Evolutionary conservation across 345 rosid species (phyloP), one percentile per base, ranked within the genome.

Genomic region (Pelargonium nanum): DNA sequence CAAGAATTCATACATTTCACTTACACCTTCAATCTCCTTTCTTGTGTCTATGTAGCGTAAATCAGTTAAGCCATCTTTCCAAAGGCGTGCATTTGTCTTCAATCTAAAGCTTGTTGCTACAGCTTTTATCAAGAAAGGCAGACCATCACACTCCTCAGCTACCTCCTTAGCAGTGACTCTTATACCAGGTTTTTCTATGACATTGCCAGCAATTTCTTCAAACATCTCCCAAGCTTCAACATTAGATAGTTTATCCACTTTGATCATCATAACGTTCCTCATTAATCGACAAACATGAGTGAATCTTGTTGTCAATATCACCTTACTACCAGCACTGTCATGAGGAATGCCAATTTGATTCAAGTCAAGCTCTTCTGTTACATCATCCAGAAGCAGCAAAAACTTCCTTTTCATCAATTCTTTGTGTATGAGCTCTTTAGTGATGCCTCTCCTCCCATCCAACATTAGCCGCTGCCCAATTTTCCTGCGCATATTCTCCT

Each of bases 331-430:
- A 10, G 1, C 50, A 0, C 21, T 40, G 50, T 50, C 48, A n/a
- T 45, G 8, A 8, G 55, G 61, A 40, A 65, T 20, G 22, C 68
- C 68, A 6, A 65, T 20, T 15, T 12, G 15, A n/a, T 25, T 44
- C 8, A 65, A 30, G 51, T 65, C 56, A 7, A 65, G 22, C 21
- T 12, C 0, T 12, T 17, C 20, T 24, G 4, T n/a, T 12, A 57
- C 62, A 12, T 65, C 56, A 57, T 65, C 68, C 20, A 65, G 56
- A 19, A 65, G 61, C 25, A 57, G 68, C 62, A 65, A 24, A 22
- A 10, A 48, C 16, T 8, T 65, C 17, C 25, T 15, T 17, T 25
- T 22, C 22, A 25, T 24, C 15, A 65, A 24, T 26, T 6, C 56
- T 20, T 57, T 30, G 19, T 48, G 25, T 45, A 65, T 60, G 21